Evolutionary conservation across 768 basidiomycete genomes (phyloP).

Genomic region (Lentinula lateritia): DNA sequence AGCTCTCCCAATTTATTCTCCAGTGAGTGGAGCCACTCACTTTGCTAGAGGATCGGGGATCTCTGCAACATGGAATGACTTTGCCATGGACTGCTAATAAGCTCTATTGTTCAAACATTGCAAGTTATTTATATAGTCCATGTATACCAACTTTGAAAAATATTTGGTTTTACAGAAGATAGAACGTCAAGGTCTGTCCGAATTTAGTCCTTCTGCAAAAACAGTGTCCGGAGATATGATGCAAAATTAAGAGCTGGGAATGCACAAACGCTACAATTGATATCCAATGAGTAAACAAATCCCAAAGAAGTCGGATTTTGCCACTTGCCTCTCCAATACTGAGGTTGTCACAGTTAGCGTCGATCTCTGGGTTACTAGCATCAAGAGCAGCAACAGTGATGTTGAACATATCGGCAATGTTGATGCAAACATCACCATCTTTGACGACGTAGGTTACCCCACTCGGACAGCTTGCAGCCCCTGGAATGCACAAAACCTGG

Average conservation of each 20-base stretch:
- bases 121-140: too few relatives aligned
- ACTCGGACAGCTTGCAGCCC: background rate
- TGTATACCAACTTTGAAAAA: too few relatives aligned
- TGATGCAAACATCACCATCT: background rate
- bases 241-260: background rate
- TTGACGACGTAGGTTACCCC: slow-evolving; percentile 1
- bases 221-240: too few relatives aligned
- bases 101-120: too few relatives aligned
- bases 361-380: background rate
- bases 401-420: slow-evolving; percentile 3
- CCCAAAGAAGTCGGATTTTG: background rate
- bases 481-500: background rate
- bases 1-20: too few relatives aligned
- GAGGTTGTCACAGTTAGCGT: slow-evolving; percentile 3
- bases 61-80: too few relatives aligned
- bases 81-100: too few relatives aligned
- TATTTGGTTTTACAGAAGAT: too few relatives aligned
- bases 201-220: too few relatives aligned
- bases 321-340: background rate
- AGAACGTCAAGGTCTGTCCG: too few relatives aligned
- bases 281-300: background rate
- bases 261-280: background rate
- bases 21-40: too few relatives aligned
- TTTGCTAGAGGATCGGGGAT: too few relatives aligned
- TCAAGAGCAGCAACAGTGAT: background rate